These are phyloP conservation scores for Laguncularia racemosa DNA, from an alignment of 345 rosid species.

Conservation along the genomic window DNA sequence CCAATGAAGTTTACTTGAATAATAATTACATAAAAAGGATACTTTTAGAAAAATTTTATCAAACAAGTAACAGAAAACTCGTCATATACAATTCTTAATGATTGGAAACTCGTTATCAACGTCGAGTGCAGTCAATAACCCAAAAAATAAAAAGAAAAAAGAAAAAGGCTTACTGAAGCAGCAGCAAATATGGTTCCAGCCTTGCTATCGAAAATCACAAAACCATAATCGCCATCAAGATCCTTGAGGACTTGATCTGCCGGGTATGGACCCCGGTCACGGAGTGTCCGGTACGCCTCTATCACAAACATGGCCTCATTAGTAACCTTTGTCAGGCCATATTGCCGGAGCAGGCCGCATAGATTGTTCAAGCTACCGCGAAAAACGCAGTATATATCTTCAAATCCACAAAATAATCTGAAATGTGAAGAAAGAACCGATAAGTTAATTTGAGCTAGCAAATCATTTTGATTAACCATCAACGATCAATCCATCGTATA, in stretches of 20 bases:
- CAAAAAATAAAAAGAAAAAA: too few species aligned
- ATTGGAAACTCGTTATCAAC: too few species aligned
- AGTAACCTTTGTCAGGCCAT: slow-evolving; percentile 47
- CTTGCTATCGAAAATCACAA: slow-evolving; percentile 50
- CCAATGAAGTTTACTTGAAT: too few species aligned
- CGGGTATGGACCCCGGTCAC: slow-evolving; percentile 81
- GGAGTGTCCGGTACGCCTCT: slow-evolving; percentile 62
- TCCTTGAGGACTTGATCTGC: slow-evolving; percentile 65
- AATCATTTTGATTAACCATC: background rate
- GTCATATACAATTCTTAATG: too few species aligned
- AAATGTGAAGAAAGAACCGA: background rate
- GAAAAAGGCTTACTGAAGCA: slow-evolving; percentile 36
- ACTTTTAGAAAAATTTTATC: too few species aligned
- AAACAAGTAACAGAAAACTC: too few species aligned
- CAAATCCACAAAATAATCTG: slow-evolving; percentile 57
- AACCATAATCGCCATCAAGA: slow-evolving; percentile 55
- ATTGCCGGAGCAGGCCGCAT: slow-evolving; percentile 44
- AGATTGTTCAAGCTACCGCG: slow-evolving; percentile 50
- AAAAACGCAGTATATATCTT: slow-evolving; percentile 57
- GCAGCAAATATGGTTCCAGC: slow-evolving; percentile 43
- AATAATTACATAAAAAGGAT: too few species aligned
- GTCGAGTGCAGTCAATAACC: too few species aligned
- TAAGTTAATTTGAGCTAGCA: background rate
- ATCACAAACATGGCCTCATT: slow-evolving; percentile 61
- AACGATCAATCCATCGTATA: too few species aligned